Base-by-base conservation (phyloP, 306 rosid species). In the Glycyrrhiza uralensis region DNA sequence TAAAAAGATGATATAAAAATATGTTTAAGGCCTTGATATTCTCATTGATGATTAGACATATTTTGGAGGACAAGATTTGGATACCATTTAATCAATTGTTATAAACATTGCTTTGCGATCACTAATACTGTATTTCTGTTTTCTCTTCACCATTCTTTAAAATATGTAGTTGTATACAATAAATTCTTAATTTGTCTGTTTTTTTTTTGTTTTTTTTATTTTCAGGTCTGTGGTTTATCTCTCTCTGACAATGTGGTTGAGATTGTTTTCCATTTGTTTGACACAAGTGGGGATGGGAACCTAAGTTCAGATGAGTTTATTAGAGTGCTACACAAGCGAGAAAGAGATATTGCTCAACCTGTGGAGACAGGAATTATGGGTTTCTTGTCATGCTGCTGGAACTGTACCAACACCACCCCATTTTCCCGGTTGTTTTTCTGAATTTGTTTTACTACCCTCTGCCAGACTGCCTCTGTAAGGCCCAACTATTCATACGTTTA, bases 211-310 rank as follows among this genome's bases (percentile, higher is more conserved):
- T n/a, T n/a, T n/a, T n/a, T n/a, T n/a, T n/a, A n/a, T n/a, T n/a
- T 62, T 41, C 87, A 93, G 98, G 96, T 89, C 1, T 93, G 98
- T 0, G 87, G 87, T 68, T 14, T 86, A 9, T 38, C 84, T 79
- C 85, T 93, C 29, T 80, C 88, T 1, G 81, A 82, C 55, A 78
- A 68, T 7, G 88, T 91, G 76, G 82, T 91, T 14, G 83, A 87
- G 50, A 85, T 93, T 54, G 83, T 93, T 41, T 93, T 89, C 73
- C 88, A 84, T 69, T 57, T 91, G 78, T 93, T 93, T 15, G 98
- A 93, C 74, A 24, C 84, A 6, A 93, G 89, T 63, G 30, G 73
- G 23, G 98, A 91, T 66, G 96, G 94, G 42, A 68, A 56, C 51
- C 80, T 89, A 66, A 85, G 90, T 82, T 47, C 76, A 0, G 84